Conservation (phyloP, 1,284 basidiomycete genomes). For the Leccinum cinnamomeum region DNA sequence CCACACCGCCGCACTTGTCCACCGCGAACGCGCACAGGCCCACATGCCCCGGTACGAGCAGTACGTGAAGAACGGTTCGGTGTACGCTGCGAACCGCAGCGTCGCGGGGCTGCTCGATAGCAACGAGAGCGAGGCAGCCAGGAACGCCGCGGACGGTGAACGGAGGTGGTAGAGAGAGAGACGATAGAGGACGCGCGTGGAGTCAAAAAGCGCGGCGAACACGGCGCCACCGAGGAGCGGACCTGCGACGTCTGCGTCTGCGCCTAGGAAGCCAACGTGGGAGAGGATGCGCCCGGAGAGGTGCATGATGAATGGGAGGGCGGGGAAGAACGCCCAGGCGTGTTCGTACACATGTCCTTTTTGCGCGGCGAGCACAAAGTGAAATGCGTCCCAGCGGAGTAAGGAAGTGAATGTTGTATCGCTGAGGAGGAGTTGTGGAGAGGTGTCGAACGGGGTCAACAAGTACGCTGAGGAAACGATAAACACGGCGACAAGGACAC, state of each 20-base stretch:
- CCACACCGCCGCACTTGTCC: constrained; percentile 56
- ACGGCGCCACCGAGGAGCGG: constrained; percentile 40
- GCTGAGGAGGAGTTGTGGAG: constrained; percentile 39
- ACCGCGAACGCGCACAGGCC: constrained; percentile 48
- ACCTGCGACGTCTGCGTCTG: constrained; percentile 9
- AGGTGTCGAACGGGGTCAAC: constrained; percentile 46
- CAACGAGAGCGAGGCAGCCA: constrained; percentile 69
- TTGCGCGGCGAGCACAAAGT: constrained; percentile 71
- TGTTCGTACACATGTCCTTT: constrained; percentile 77
- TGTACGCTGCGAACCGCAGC: constrained; percentile 70
- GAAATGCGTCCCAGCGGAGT: constrained; percentile 89
- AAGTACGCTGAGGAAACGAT: constrained; percentile 32
- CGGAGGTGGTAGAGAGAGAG: constrained; percentile 54
- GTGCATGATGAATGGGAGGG: constrained; percentile 58
- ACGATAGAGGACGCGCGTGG: constrained; percentile 60
- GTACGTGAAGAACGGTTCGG: constrained; percentile 84
- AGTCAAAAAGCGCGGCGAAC: constrained; percentile 45
- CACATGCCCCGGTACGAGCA: constrained; percentile 80
- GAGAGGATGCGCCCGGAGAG: constrained; percentile 31
- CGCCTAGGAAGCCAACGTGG: background rate
- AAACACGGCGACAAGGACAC: constrained; percentile 20
- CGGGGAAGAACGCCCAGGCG: constrained; percentile 88
- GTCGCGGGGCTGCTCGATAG: constrained; percentile 81
- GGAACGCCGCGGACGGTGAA: constrained; percentile 57
- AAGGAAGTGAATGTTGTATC: constrained; percentile 33